Evolutionary conservation across 2,329 filamentous ascomycete genomes (phyloP).

Genomic region (Venturia nashicola): DNA sequence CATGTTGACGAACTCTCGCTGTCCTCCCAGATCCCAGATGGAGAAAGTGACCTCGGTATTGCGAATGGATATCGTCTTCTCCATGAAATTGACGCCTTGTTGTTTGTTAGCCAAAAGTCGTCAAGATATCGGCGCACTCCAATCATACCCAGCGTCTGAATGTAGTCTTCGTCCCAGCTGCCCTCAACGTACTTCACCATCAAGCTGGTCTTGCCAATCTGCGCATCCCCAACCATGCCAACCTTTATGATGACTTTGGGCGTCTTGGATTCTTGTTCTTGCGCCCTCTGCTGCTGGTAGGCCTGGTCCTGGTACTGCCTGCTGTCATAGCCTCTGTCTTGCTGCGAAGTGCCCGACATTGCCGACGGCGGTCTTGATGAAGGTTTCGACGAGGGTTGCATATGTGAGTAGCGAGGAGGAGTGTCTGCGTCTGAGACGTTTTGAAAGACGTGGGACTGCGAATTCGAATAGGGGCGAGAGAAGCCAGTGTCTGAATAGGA

Average conservation of each 20-base stretch:
- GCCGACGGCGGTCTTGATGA: slow-evolving; percentile 4
- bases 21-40: slow-evolving; percentile 96
- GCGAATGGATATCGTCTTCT: slow-evolving; percentile 98
- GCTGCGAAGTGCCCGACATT: slow-evolving; percentile 7
- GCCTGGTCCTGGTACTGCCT: slow-evolving; percentile 4
- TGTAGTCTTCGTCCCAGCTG: slow-evolving; percentile 99
- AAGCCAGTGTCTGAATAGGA: slow-evolving; percentile 40
- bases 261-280: slow-evolving; percentile 33
- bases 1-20: slow-evolving; percentile 99
- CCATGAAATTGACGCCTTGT: slow-evolving; percentile 95
- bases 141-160: slow-evolving; percentile 72
- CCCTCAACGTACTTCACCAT: slow-evolving; percentile 99
- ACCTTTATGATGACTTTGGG: slow-evolving; percentile 91
- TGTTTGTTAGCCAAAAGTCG: background rate
- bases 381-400: slow-evolving; percentile 4
- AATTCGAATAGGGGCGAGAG: slow-evolving; percentile 27
- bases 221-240: slow-evolving; percentile 97
- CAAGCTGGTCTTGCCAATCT: slow-evolving; percentile 96
- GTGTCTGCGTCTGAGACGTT: slow-evolving; percentile 35
- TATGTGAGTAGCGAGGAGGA: slow-evolving; percentile 12
- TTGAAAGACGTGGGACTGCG: slow-evolving; percentile 25
- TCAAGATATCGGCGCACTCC: background rate
- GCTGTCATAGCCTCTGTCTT: background rate
- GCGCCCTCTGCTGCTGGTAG: slow-evolving; percentile 5
- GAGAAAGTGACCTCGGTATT: slow-evolving; percentile 99